Conservation (phyloP, 2,329 filamentous ascomycete species). For the Aspergillus felis region DNA sequence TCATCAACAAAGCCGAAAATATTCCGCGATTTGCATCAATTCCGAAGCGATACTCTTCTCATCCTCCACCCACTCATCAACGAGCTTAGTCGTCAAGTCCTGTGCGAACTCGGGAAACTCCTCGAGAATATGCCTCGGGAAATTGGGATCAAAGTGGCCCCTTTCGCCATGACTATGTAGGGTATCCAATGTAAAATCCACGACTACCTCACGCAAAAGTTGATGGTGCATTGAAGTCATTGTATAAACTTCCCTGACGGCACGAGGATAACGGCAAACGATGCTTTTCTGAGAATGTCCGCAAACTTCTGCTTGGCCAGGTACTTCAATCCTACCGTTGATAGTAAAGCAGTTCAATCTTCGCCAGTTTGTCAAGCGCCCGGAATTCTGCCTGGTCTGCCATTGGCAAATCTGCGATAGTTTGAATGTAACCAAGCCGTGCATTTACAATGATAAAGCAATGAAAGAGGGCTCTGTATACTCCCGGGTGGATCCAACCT, state of each 20-base stretch:
- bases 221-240: background rate
- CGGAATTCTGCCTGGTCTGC: too few species aligned
- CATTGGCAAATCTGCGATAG: too few species aligned
- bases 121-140: slow-evolving; percentile 12
- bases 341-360: too few species aligned
- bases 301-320: background rate
- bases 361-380: too few species aligned
- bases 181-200: background rate
- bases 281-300: background rate
- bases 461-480: too few species aligned
- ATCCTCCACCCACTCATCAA: background rate
- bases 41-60: background rate
- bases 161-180: background rate
- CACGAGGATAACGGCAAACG: background rate
- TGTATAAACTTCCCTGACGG: background rate
- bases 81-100: slow-evolving; percentile 17
- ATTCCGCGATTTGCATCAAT: background rate
- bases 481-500: too few species aligned
- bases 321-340: background rate
- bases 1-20: background rate
- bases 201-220: background rate
- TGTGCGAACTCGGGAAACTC: slow-evolving; percentile 12
- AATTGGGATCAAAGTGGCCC: slow-evolving; percentile 20
- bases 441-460: too few species aligned
- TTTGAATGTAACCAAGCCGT: too few species aligned